Evolutionary conservation across 345 rosid species (phyloP).

Genomic region (Balakata baccata): DNA sequence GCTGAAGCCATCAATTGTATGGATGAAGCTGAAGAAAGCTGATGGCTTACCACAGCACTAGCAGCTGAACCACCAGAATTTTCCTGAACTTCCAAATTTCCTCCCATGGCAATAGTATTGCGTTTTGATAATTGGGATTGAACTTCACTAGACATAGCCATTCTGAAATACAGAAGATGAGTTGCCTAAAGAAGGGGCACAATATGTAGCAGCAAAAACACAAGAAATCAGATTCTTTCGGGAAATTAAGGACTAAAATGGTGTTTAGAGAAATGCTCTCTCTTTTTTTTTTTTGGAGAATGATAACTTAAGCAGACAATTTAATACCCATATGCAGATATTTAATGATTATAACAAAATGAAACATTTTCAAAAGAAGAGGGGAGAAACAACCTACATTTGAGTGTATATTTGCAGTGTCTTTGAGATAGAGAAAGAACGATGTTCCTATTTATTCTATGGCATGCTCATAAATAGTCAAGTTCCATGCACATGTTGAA

Average conservation of each 20-base stretch:
- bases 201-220: not conserved
- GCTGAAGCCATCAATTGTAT: slow-evolving; percentile 72
- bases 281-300: not conserved
- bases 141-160: slow-evolving; percentile 85
- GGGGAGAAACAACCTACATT: not conserved
- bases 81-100: slow-evolving; percentile 71
- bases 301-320: not conserved
- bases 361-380: too few species aligned
- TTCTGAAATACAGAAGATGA: slow-evolving; percentile 44
- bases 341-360: too few species aligned
- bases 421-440: not conserved
- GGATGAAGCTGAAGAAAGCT: slow-evolving; percentile 69
- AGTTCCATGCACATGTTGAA: not conserved
- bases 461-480: not conserved
- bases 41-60: slow-evolving; percentile 57
- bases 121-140: slow-evolving; percentile 78
- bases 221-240: not conserved
- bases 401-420: not conserved
- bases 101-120: slow-evolving; percentile 61
- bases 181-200: slow-evolving; percentile 11
- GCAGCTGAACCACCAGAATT: slow-evolving; percentile 74
- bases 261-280: not conserved
- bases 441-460: not conserved
- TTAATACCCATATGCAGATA: not conserved
- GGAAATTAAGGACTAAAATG: not conserved